Evolutionary conservation across 139 green algal species (phyloP).

Genomic region (Pleodorina starrii): DNA sequence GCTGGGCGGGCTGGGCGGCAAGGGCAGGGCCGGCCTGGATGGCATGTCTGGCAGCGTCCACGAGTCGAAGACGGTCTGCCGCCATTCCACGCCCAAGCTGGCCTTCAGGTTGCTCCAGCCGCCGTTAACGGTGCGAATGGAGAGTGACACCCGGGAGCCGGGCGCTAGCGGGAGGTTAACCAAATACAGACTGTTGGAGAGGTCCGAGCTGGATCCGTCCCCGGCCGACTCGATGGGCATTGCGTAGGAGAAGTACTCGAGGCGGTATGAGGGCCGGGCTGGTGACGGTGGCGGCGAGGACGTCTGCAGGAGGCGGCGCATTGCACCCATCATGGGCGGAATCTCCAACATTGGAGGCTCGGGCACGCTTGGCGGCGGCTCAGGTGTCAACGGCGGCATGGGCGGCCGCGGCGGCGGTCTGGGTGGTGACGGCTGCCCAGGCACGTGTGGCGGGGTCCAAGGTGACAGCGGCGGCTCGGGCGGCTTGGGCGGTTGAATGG

Average conservation of each 20-base stretch:
- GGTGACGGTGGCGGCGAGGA: neutral
- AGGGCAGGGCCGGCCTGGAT: neutral
- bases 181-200: neutral
- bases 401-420: neutral
- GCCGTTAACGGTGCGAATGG: neutral
- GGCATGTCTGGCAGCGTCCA: slow-evolving; percentile 8
- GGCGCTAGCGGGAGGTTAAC: neutral
- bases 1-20: neutral
- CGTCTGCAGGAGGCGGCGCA: neutral
- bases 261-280: neutral
- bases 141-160: neutral
- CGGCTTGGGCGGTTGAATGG: neutral
- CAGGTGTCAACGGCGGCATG: neutral
- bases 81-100: neutral
- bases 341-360: neutral
- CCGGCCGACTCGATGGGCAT: slow-evolving; percentile 2
- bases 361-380: neutral
- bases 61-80: neutral
- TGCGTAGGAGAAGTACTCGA: neutral
- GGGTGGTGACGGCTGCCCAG: no score
- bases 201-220: neutral
- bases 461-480: no score
- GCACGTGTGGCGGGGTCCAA: no score
- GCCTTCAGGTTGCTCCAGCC: neutral
- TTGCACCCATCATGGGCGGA: neutral